Base-by-base conservation (phyloP, 1,284 basidiomycete species). In the Wolfiporia cocos region DNA sequence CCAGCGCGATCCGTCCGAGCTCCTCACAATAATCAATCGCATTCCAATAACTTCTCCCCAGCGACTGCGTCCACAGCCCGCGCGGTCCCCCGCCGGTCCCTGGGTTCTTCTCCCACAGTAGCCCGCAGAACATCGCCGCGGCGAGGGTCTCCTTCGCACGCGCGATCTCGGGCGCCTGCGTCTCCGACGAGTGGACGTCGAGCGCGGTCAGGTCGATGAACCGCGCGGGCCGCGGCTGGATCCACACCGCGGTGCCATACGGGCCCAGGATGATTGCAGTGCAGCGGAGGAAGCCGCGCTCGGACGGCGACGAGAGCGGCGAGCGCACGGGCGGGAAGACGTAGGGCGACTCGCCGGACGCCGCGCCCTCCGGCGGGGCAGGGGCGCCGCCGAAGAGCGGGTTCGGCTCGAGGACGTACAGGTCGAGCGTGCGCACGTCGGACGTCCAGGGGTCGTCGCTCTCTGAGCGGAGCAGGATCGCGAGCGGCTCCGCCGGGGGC, bases 1-100 rank as follows among this genome's bases (percentile, higher is more conserved):
- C 77, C 15, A 81, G 44, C 3, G 63, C 76, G 37, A 80, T 61
- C 42, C 72, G 62, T 3, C 77, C 78, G 29, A 58, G 50, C 34
- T 65, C 65, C 52, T 80, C 77, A 43, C 76, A 73, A 53, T 81
- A 80, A 55, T 77, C 77, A 43, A 81, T 51, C 31, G 71, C 66
- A 6, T 70, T 69, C 77, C 77, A 81, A 38, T 65, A 59, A 29
- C 65, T 67, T 34, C 61, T 63, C 5, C 56, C 49, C 23, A 32
- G 42, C 31, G 43, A 33, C 41, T 50, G 49, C 42, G 58, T 59
- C 37, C 58, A 57, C 22, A 58, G 44, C 35, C 44, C 56, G 41
- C 59, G 55, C 41, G 51, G 44, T 10, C 43, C 45, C 10, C 52
- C 44, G 23, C 55, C 50, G 48, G 24, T 23, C 39, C 32, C 48